Base-by-base conservation (phyloP, 2,329 filamentous ascomycete genomes). In the Pseudodiploospora longispora region DNA sequence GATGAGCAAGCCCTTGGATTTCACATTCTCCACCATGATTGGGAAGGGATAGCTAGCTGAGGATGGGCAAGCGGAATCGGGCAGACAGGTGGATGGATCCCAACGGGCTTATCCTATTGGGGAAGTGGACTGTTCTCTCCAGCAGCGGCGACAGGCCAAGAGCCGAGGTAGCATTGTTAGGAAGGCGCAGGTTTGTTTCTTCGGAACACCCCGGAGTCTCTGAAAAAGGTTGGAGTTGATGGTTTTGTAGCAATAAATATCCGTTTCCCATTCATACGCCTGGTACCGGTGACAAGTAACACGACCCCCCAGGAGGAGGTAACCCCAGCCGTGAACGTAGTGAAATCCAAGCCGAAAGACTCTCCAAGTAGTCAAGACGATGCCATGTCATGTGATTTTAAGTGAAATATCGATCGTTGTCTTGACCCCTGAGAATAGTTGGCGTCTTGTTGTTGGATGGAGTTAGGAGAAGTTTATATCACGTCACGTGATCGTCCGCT, bases 91-190 rank as follows among this genome's bases (percentile, higher is more conserved):
- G 37, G 38, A 12, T 4, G 41, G 43, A 36, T 34, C 34, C 51
- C 45, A 37, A 52, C 51, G 50, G 55, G 60, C 61, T 57, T 63
- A 52, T 52, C 60, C 61, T 52, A 52, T 58, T 62, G 50, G 56
- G 60, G 46, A 55, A 49, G 48, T 52, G 42, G 54, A 49, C 49
- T 55, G 55, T 61, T 62, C 52, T 50, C 59, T 64, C 50, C 43
- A 58, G 56, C 51, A 56, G 56, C 47, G 47, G 50, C 40, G 50
- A 47, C 47, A 43, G 47, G 37, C 40, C 41, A 40, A 38, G 42
- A 38, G 40, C 44, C 40, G 43, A 51, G 48, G 41, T 38, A 48
- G 28, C 54, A 46, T 48, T 52, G 51, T 45, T 53, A 54, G 35
- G 52, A 48, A 36, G 47, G 50, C 43, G 43, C 51, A 39, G 48